Conservation (phyloP, 2,329 filamentous ascomycete species). For the Sphaerulina populicola region DNA sequence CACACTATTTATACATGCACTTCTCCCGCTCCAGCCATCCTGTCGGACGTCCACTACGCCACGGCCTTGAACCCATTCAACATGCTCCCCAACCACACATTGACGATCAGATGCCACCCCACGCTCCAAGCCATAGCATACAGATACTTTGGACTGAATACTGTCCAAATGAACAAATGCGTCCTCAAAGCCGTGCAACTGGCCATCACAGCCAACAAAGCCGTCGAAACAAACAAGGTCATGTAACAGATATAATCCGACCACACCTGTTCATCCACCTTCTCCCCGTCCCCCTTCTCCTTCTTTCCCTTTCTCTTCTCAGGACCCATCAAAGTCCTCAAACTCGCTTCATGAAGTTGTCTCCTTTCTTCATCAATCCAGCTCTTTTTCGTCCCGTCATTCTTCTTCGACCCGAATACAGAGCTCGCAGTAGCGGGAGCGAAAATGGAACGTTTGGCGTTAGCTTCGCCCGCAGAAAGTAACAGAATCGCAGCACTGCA, state of each 20-base stretch:
- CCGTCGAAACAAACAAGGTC: slow-evolving; percentile 61
- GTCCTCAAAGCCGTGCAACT: slow-evolving; percentile 76
- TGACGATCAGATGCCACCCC: slow-evolving; percentile 69
- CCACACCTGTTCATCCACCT: slow-evolving; percentile 25
- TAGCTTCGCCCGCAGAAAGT: slow-evolving; percentile 29
- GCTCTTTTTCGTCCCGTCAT: background rate
- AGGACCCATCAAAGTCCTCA: slow-evolving; percentile 13
- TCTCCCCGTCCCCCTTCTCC: background rate
- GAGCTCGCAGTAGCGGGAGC: background rate
- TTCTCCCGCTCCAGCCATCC: background rate
- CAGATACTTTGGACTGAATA: slow-evolving; percentile 93
- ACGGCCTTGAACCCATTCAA: slow-evolving; percentile 8
- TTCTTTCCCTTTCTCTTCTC: background rate
- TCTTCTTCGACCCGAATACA: slow-evolving; percentile 17
- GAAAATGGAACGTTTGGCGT: slow-evolving; percentile 16
- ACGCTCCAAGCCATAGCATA: slow-evolving; percentile 85
- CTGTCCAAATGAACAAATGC: slow-evolving; percentile 97
- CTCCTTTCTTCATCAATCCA: slow-evolving; percentile 30
- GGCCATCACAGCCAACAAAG: slow-evolving; percentile 68
- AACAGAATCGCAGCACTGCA: slow-evolving; percentile 51
- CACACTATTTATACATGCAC: background rate
- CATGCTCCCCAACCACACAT: slow-evolving; percentile 50
- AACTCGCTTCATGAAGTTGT: slow-evolving; percentile 23
- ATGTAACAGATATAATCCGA: slow-evolving; percentile 51
- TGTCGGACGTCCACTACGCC: background rate